Evolutionary conservation across 208 protist species (phyloP), one percentile per base, ranked within the genome.

Genomic region (Leishmania gerbilli): DNA sequence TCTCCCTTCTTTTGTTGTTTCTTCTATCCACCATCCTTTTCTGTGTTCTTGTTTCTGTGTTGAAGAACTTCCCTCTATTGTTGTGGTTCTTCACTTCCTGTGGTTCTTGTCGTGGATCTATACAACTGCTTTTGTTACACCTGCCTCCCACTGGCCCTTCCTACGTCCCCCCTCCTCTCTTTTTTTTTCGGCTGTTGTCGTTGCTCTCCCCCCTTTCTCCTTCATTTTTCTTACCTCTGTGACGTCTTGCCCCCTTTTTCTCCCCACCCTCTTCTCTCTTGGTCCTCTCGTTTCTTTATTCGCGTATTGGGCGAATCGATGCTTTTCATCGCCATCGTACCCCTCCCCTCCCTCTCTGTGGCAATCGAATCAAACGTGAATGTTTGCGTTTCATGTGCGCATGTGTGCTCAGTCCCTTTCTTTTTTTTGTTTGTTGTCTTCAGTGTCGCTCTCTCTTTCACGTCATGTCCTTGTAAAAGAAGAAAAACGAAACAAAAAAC

Each of bases 101-200:
- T 55, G 51, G 17, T 5, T 55, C 2, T 21, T 55, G 51, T 21
- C 51, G 51, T 13, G 15, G 51, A 55, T 55, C 51, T 55, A 55
- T 55, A 55, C 51, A 55, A 21, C 51, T 55, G 24, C 13, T 62
- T 62, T 62, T 62, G 0, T 31, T 31, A 31, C 56, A 62, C 5
- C 27, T 24, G 8, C 56, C 27, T 8, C 27, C 21, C 68, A 8
- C 68, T 34, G 11, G 3, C 37, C 68, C 45, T 31, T 74, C 21
- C 68, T 74, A 9, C 24, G 2, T 6, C 68, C 15, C 68, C 42
- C 76, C 74, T 53, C 81, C 82, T 76, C 15, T 45, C 37, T 75
- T 62, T 75, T 60, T 67, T 80, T 34, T 51, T 64, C 15, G 53
- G 3, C 55, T 34, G 8, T 74, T 11, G 8, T 42, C 68, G 3